Percentiles rank a stretch among this genome's conserved stretches.
Conservation (phyloP, 257 asterid genomes). For the Nicotiana noctiflora region DNA sequence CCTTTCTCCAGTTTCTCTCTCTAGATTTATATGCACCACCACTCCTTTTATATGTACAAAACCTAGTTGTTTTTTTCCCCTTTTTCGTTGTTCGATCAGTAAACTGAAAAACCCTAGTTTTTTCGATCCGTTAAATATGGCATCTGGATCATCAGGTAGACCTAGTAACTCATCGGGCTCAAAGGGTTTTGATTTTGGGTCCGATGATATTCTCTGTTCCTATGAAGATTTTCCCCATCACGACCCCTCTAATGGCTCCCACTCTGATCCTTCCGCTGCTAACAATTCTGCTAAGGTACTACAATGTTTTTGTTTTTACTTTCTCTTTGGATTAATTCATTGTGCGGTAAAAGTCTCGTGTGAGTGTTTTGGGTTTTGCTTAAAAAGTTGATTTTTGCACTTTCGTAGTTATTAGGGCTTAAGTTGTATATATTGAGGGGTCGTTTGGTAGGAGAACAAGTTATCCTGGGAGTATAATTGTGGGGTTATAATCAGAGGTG, state of each 20-base stretch:
- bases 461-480: too few relatives aligned
- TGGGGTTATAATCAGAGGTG: too few relatives aligned
- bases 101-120: background rate
- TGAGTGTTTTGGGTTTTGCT: background rate
- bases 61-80: background rate
- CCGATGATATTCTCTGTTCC: conserved; percentile 80
- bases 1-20: background rate
- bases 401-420: too few relatives aligned
- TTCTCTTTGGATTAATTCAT: too few relatives aligned
- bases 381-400: too few relatives aligned
- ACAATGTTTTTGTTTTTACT: background rate
- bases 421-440: too few relatives aligned
- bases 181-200: conserved; percentile 63
- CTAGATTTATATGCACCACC: background rate
- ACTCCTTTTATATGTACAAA: background rate
- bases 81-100: background rate
- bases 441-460: too few relatives aligned
- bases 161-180: conserved; percentile 37
- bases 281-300: conserved; percentile 35
- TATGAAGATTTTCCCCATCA: conserved; percentile 65
- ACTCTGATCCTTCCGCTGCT: conserved; percentile 45
- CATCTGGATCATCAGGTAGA: conserved; percentile 70
- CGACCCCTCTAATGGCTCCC: conserved; percentile 54
- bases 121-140: conserved; percentile 37
- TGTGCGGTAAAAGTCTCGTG: background rate